Conservation (phyloP, 208 protist species). For the Cochliopodium minus region DNA sequence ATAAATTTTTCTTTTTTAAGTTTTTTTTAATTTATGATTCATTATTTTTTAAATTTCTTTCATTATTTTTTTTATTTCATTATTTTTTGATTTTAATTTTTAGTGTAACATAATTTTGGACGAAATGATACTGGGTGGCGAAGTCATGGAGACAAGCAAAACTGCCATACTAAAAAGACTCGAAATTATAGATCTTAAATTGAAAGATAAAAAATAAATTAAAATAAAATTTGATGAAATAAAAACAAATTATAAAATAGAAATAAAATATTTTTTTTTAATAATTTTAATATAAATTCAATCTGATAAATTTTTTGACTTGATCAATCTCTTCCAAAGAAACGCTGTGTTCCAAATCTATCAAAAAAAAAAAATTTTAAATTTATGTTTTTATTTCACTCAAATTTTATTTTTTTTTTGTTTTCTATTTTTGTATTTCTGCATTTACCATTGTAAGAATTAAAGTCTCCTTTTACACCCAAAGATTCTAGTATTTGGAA, state of each 20-base stretch:
- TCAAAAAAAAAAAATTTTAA: no score
- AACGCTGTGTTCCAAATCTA: no score
- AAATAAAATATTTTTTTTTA: not conserved
- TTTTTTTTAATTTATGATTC: not conserved
- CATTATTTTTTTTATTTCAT: not conserved
- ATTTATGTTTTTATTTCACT: no score
- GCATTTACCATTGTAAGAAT: no score
- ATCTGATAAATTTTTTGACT: no score
- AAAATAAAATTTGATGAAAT: not conserved
- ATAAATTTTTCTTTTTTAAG: not conserved
- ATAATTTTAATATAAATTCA: no score
- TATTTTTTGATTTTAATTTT: conserved; percentile 1
- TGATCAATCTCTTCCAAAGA: no score
- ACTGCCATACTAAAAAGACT: conserved; percentile 67
- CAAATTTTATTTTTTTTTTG: no score
- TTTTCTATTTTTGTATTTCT: no score
- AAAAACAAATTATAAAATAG: not conserved
- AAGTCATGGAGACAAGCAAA: conserved; percentile 90
- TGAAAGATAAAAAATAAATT: not conserved
- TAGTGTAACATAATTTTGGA: conserved; percentile 71
- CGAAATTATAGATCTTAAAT: conserved; percentile 48
- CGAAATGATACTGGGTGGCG: conserved; percentile 89
- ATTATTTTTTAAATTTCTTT: not conserved
- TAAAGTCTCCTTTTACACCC: no score
- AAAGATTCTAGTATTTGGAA: no score